Base-by-base conservation (phyloP, 2,329 filamentous ascomycete species). In the Neodidymelliopsis sp. region DNA sequence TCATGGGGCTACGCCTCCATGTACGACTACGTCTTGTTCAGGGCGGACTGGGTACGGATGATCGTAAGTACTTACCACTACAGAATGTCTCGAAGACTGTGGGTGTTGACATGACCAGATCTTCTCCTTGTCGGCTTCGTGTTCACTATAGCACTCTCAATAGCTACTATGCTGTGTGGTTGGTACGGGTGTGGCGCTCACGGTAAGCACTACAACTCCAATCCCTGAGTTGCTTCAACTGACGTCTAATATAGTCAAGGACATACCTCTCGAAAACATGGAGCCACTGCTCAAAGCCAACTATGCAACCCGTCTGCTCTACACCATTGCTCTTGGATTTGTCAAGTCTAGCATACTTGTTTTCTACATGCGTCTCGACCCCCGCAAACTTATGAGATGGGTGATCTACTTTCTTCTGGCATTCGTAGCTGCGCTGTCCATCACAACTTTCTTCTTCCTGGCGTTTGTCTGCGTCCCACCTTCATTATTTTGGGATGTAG, bases 281-380 rank as follows among this genome's bases (percentile, higher is more conserved):
- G 18, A 13, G 18, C 46, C 37, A 36, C 40, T 49, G 27, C 39
- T 49, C 7, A 49, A 49, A 24, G 31, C 37, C 9, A 49, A 49
- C 15, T 22, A 43, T 5, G 46, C 46, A n/a, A 49, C 37, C 3
- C 46, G 46, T 9, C 31, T 49, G 18, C 30, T 49, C 19, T 49
- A 49, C 27, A 29, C 41, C 8, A 31, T 31, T 11, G 38, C 38
- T 15, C 34, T 49, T 10, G 34, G 30, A 8, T 38, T 49, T 12
- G 46, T 49, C 30, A 49, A 49, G 18, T 37, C 31, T 25, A 49
- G 46, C 31, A 49, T 49, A 20, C 38, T 49, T 11, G 24, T 43
- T n/a, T 49, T 49, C 24, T 49, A 49, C 31, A 9, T 31, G 18
- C 40, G 38, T 9, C 40, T 49, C n/a, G 46, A 49, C 23, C 46